These are phyloP conservation scores for Pythium rishiriense DNA, from an alignment of 352 stramenopile species.

Conservation along the genomic window DNA sequence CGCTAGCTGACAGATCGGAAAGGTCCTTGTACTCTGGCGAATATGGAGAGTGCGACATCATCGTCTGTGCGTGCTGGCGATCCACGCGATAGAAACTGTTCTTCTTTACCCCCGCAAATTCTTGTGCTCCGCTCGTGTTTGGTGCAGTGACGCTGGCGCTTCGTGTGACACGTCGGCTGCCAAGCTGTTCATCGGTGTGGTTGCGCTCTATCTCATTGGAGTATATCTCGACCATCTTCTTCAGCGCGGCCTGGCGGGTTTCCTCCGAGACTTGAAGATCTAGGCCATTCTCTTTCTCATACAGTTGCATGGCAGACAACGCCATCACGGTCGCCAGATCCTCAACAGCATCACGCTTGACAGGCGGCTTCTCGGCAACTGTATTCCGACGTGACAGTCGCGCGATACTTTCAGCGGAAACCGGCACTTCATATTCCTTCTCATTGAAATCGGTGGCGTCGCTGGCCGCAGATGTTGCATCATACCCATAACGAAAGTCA, in stretches of 20 bases:
- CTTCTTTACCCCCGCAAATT: background rate
- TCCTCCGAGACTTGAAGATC: conserved; percentile 52
- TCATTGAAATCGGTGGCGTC: conserved; percentile 22
- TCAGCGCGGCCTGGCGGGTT: conserved; percentile 53
- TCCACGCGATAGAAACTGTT: conserved; percentile 1
- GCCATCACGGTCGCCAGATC: conserved; percentile 65
- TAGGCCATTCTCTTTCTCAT: conserved; percentile 60
- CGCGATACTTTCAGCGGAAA: background rate
- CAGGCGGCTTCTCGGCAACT: background rate
- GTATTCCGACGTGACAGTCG: conserved; percentile 11
- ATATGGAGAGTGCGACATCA: conserved; percentile 8
- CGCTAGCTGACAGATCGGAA: conserved; percentile 62
- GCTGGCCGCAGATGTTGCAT: conserved; percentile 14
- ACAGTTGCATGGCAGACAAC: conserved; percentile 75
- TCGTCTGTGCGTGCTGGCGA: conserved; percentile 24
- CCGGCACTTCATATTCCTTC: conserved; percentile 28
- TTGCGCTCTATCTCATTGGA: conserved; percentile 62
- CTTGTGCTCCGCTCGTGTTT: background rate
- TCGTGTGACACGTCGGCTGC: conserved; percentile 3
- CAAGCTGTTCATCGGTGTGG: conserved; percentile 16
- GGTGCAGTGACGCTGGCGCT: conserved; percentile 18
- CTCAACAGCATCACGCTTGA: conserved; percentile 19
- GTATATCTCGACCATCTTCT: conserved; percentile 82
- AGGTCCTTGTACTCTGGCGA: conserved; percentile 50
- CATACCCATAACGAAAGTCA: conserved; percentile 31